Base-by-base conservation (phyloP, 768 basidiomycete species). In the Baorangia bicolor region DNA sequence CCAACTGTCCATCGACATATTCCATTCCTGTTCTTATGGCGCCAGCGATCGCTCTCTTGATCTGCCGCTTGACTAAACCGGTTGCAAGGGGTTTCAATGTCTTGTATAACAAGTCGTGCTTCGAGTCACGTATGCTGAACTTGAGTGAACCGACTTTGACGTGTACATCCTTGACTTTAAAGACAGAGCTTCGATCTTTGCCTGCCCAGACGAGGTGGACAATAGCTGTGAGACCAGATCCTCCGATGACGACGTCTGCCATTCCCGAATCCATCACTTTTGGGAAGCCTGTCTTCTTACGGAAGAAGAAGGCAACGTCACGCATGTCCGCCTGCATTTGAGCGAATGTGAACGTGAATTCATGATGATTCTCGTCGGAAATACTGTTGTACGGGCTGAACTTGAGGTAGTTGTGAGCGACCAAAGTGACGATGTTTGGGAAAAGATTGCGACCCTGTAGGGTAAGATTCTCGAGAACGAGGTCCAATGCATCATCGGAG, bases 251-350 rank as follows among this genome's bases (percentile, higher is more conserved):
- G 5, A 95, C 86, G 65, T 96, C 94, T 7, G 92, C 93, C 18
- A 94, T 71, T 41, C 93, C 94, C 7, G 84, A 85, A 72, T 96
- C 94, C 46, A 70, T 79, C 69, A 94, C 73, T 77, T 87, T 92
- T 3, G 88, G 84, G 62, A 92, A 82, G 4, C 92, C 92, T 6
- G 77, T 81, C 82, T 94, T 95, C 78, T 86, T 92, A 60, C 79
- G 80, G 78, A 92, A 94, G 69, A 88, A 92, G 71, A 98, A 96
- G 10, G 90, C 88, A 14, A 97, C 91, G 63, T 98, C 94, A 16
- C 90, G 83, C 83, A 98, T 89, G 62, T 97, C 94, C 6, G 90
- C 89, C 69, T 98, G 94, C 63, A 97, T 90, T 71, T 98, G 94
- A 28, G 77, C 78, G 35, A 97, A 78, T 9, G 83, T 85, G 51